Base-by-base conservation (phyloP, 1,284 basidiomycete species). In the Moesziomyces aphidis region DNA sequence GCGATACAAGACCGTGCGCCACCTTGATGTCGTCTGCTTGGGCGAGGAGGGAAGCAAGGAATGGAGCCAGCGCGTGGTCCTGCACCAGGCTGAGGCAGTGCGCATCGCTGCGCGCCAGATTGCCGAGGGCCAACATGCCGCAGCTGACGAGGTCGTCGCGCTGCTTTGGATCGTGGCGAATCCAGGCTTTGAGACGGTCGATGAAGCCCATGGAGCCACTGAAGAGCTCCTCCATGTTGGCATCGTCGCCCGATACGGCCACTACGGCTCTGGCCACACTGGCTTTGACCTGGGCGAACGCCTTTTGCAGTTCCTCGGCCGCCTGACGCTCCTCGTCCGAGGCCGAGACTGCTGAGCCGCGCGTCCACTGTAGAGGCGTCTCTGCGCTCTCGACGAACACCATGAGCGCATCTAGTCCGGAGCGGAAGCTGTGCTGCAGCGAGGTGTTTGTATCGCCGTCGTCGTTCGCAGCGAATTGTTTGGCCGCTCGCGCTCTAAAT, bases 211-310 rank as follows among this genome's bases (percentile, higher is more conserved):
- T 42, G 5, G 50, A 47, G 5, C 55, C 48, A 48, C 62, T 58
- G 60, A 84, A 93, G 15, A 95, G 86, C 8, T 90, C 88, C 58
- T 91, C 89, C 71, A 90, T 89, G 77, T 92, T 94, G 75, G 88
- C 90, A 75, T 93, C 91, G 79, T 94, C 92, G 28, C 92, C 93
- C 4, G 92, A 89, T 23, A 93, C 88, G 73, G 93, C 92, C 15
- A 97, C 93, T 19, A 97, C 88, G 1, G 91, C 89, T 77, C 93
- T 93, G 76, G 95, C 90, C 4, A 93, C 86, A 0, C 91, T 91
- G 0, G 90, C 92, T 86, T 96, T 97, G 85, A 92, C 92, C 28
- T 90, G 88, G 63, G 90, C 89, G 62, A 96, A 91, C 0, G 88
- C 87, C 80, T 93, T 93, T 78, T 90, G 88, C 85, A 89, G 90